Conservation (phyloP, 1,284 basidiomycete species). For the Boletus coffeatus region DNA sequence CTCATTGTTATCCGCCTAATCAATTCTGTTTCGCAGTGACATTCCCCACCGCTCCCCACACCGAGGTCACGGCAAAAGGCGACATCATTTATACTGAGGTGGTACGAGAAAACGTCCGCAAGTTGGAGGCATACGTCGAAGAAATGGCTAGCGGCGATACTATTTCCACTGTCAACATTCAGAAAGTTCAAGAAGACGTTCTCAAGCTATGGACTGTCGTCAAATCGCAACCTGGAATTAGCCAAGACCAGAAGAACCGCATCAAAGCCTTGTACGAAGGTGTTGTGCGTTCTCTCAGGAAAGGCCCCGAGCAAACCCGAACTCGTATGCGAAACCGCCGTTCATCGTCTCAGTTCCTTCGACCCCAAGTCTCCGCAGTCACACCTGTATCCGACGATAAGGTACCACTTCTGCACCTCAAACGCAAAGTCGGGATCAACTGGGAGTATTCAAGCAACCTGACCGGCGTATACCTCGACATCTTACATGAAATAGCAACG, state of each 20-base stretch:
- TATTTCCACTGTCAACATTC: conserved; percentile 80
- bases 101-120: conserved; percentile 85
- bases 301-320: conserved; percentile 56
- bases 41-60: conserved; percentile 96
- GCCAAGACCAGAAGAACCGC: conserved; percentile 93
- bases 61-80: conserved; percentile 89
- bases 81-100: conserved; percentile 74
- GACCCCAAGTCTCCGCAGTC: conserved; percentile 76
- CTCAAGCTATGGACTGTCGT: conserved; percentile 97
- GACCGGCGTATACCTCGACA: conserved; percentile 93
- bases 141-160: conserved; percentile 97
- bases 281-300: conserved; percentile 79
- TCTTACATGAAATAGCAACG: conserved; percentile 96
- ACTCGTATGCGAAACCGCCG: conserved; percentile 72
- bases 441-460: conserved; percentile 99
- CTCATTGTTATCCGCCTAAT: background rate
- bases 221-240: conserved; percentile 95
- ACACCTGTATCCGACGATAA: conserved; percentile 85
- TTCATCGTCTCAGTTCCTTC: conserved; percentile 91
- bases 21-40: conserved; percentile 56
- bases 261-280: conserved; percentile 97
- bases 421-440: conserved; percentile 92
- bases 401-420: conserved; percentile 87
- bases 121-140: conserved; percentile 96
- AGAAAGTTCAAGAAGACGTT: conserved; percentile 80